phyloP scores from a whole-genome alignment of 495 filamentous ascomycete species.

The Podospora sp. region DNA sequence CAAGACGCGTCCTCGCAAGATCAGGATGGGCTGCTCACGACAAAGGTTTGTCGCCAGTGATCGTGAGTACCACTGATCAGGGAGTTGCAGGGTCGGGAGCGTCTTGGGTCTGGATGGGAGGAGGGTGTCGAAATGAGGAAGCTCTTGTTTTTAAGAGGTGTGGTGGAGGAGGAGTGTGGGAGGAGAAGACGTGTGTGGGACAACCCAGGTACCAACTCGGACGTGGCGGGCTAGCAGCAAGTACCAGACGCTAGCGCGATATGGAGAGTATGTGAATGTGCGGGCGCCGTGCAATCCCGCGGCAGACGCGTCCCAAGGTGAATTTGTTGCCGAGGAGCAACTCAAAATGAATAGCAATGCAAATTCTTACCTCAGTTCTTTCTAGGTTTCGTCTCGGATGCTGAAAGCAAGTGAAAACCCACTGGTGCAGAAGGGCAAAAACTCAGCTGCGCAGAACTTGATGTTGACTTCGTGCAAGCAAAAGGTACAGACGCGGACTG shows the following conservation, averaged over 20 bases:
- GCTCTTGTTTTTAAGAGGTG: slow-evolving; percentile 40
- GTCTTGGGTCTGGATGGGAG: slow-evolving; percentile 26
- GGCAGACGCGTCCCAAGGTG: background rate
- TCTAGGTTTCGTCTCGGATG: background rate
- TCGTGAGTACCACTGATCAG: slow-evolving; percentile 24
- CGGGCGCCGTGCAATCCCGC: background rate
- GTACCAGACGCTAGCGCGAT: slow-evolving; percentile 33
- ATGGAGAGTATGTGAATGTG: background rate
- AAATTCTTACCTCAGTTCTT: background rate
- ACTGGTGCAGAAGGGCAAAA: background rate
- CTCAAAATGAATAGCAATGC: background rate
- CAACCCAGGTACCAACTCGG: slow-evolving; percentile 30
- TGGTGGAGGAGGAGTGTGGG: slow-evolving; percentile 35
- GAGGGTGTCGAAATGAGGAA: slow-evolving; percentile 26
- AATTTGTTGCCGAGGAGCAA: background rate
- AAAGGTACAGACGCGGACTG: slow-evolving; percentile 32
- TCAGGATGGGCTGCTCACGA: slow-evolving; percentile 23
- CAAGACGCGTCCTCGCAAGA: slow-evolving; percentile 28
- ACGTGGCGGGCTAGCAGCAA: slow-evolving; percentile 32
- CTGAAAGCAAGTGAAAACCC: background rate
- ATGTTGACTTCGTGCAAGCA: slow-evolving; percentile 23
- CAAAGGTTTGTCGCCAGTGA: slow-evolving; percentile 26
- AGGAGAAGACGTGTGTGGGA: slow-evolving; percentile 31
- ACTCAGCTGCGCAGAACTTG: background rate
- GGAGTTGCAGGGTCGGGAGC: slow-evolving; percentile 23